Conservation (phyloP, 2,329 filamentous ascomycete genomes). For the Xylaria hypoxylon region DNA sequence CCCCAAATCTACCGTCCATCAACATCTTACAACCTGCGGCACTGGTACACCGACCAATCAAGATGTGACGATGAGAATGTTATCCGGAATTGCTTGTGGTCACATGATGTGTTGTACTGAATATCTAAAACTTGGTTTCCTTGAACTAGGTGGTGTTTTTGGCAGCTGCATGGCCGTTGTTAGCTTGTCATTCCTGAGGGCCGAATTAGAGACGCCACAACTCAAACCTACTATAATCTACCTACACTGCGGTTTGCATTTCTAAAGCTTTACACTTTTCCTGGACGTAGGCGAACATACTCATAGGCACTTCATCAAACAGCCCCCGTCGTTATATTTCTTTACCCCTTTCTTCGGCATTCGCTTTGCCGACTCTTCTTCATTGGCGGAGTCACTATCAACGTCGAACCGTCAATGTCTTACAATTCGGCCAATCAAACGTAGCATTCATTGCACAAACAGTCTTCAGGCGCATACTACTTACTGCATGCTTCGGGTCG, state of each 20-base stretch:
- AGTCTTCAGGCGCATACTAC: slow-evolving; percentile 1
- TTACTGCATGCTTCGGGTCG: slow-evolving; percentile 13
- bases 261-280: not conserved
- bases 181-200: not conserved
- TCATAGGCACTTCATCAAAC: no score
- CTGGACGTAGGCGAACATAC: not conserved
- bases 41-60: not conserved
- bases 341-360: not conserved
- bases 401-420: slow-evolving; percentile 16
- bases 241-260: no score
- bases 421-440: slow-evolving; percentile 8
- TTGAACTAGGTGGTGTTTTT: not conserved
- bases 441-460: not conserved
- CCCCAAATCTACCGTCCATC: slow-evolving; percentile 18
- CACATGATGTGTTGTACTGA: not conserved
- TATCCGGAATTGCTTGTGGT: not conserved
- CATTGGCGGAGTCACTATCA: slow-evolving; percentile 7
- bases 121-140: not conserved
- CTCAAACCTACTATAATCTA: not conserved
- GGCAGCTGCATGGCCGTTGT: not conserved
- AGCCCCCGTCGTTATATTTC: not conserved
- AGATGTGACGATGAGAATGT: not conserved
- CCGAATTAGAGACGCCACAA: slow-evolving; percentile 4
- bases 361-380: slow-evolving; percentile 9
- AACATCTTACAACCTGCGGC: not conserved